These are phyloP conservation scores for Lentinula aciculospora DNA, from an alignment of 768 basidiomycete species.

Conservation along the genomic window DNA sequence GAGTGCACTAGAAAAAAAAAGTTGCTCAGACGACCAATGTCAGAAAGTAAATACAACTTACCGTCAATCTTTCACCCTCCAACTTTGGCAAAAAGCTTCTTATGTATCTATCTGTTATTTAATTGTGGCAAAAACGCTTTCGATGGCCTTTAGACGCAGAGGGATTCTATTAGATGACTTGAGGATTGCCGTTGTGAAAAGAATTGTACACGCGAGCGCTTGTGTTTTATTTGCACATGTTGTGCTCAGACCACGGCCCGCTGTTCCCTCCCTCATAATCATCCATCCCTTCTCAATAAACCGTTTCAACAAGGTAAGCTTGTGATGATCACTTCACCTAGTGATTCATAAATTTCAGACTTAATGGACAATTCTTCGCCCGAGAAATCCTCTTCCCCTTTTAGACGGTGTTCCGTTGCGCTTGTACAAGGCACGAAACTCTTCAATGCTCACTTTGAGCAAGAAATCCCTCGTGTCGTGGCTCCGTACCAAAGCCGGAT, in stretches of 20 bases:
- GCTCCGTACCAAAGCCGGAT: not conserved
- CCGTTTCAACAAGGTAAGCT: too few relatives aligned
- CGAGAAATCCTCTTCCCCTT: not conserved
- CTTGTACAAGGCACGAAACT: not conserved
- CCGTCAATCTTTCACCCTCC: not conserved
- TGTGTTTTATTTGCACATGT: not conserved
- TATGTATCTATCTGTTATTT: not conserved
- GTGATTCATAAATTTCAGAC: not conserved
- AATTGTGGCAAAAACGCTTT: not conserved
- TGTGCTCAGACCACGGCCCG: not conserved
- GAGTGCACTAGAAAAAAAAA: not conserved
- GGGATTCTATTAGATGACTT: too few relatives aligned
- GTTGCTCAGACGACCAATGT: not conserved
- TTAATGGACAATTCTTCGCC: not conserved
- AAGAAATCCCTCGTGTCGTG: not conserved
- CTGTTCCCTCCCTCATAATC: not conserved
- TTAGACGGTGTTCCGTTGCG: not conserved
- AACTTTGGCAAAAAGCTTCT: not conserved
- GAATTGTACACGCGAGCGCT: not conserved
- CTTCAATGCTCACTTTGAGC: not conserved
- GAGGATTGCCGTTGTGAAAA: not conserved
- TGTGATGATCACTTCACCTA: too few relatives aligned
- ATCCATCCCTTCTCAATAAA: not conserved
- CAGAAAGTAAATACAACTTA: not conserved
- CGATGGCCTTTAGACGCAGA: not conserved